phyloP scores from a whole-genome alignment of 208 protist species.

The Leptomonas pyrrhocoris region DNA sequence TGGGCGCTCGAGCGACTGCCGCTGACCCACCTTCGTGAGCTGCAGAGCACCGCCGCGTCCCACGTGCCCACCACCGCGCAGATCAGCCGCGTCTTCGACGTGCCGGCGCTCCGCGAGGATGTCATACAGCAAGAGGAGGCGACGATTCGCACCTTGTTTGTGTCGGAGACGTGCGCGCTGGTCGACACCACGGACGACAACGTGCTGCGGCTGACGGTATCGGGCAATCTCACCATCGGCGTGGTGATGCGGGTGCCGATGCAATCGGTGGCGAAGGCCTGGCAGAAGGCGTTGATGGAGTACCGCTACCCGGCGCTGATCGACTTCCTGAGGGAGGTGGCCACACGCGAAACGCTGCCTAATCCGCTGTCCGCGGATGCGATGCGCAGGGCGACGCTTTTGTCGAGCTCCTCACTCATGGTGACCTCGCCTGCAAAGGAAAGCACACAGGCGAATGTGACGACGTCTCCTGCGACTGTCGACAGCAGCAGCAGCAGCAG shows the following conservation, averaged over 20 bases:
- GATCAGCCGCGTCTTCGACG: slow-evolving; percentile 23
- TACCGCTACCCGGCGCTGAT: slow-evolving; percentile 22
- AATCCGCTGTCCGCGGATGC: background rate
- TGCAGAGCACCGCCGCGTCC: slow-evolving; percentile 1
- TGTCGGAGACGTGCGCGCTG: slow-evolving; percentile 17
- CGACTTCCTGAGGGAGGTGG: slow-evolving; percentile 8
- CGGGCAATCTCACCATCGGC: slow-evolving; percentile 13
- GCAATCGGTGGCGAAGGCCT: background rate
- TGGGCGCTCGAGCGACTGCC: slow-evolving; percentile 4
- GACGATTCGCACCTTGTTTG: slow-evolving; percentile 8
- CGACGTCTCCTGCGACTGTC: background rate
- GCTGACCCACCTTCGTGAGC: slow-evolving; percentile 5
- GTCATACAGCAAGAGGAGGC: background rate
- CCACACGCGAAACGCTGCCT: background rate
- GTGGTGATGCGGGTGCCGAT: slow-evolving; percentile 14
- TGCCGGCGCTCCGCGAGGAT: slow-evolving; percentile 3
- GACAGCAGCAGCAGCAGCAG: background rate
- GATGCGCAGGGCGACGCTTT: background rate
- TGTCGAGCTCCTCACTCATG: slow-evolving; percentile 9
- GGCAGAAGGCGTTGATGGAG: slow-evolving; percentile 9
- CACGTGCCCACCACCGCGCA: slow-evolving; percentile 7
- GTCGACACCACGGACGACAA: slow-evolving; percentile 13
- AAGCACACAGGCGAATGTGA: background rate
- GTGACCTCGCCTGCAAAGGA: background rate
- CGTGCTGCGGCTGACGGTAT: slow-evolving; percentile 7